Evolutionary conservation across 179 eudicot species (phyloP).

Genomic region (Nepenthes alata): DNA sequence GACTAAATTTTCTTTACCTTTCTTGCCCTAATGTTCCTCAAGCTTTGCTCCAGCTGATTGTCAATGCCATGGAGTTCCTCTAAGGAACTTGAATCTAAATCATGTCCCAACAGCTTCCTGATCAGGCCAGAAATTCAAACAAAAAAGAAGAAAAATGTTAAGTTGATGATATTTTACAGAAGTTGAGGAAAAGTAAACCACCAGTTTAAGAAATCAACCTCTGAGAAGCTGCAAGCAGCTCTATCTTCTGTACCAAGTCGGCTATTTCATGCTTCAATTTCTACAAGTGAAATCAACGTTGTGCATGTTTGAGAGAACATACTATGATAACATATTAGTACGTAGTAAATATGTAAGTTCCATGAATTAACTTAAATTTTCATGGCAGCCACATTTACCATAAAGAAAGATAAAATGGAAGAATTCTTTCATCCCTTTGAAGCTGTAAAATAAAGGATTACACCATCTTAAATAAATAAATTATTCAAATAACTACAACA

Average conservation of each 20-base stretch:
- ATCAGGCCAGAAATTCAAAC: neutral
- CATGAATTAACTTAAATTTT: too few species aligned
- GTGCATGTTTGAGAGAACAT: neutral
- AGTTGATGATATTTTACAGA: neutral
- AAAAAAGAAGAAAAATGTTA: neutral
- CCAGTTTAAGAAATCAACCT: conserved; percentile 13
- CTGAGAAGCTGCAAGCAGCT: conserved; percentile 25
- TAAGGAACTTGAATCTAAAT: conserved; percentile 20
- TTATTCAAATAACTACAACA: neutral
- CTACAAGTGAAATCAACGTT: conserved; percentile 9
- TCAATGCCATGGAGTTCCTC: conserved; percentile 30
- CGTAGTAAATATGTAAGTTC: too few species aligned
- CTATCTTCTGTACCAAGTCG: conserved; percentile 26
- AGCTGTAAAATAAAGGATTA: too few species aligned
- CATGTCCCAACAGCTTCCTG: conserved; percentile 37
- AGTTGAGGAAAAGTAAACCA: neutral
- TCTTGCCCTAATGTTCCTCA: conserved; percentile 24
- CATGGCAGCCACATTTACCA: too few species aligned
- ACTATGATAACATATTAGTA: too few species aligned
- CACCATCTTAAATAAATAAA: neutral
- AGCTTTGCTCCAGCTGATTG: conserved; percentile 27
- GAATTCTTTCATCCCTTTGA: too few species aligned
- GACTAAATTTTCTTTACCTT: conserved; percentile 19
- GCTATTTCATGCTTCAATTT: conserved; percentile 27
- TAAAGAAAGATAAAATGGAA: too few species aligned